Evolutionary conservation across 129 eudicot genomes (phyloP).

Genomic region (Heracleum sosnowskyi): DNA sequence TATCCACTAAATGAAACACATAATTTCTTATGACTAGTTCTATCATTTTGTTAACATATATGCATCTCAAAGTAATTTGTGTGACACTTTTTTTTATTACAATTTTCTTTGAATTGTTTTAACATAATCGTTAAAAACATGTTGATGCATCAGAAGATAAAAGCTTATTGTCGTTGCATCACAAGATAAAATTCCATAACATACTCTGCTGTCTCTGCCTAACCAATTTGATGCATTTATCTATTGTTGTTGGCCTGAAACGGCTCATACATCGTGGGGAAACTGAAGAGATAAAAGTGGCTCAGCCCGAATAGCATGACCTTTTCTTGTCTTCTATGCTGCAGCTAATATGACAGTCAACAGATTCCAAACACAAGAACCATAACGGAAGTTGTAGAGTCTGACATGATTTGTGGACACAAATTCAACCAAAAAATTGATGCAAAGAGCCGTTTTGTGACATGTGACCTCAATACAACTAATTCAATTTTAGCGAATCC

Average conservation of each 20-base stretch:
- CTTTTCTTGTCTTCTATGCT: not conserved
- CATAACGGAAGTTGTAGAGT: not conserved
- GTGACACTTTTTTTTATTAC: too few species aligned
- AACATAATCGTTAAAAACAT: too few species aligned
- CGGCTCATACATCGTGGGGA: not conserved
- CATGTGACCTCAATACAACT: not conserved
- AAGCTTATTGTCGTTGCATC: too few species aligned
- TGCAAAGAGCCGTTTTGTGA: not conserved
- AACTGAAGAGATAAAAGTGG: not conserved
- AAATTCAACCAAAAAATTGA: not conserved
- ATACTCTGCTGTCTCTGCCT: too few species aligned
- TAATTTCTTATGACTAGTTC: too few species aligned
- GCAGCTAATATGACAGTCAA: not conserved
- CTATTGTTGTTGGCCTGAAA: not conserved
- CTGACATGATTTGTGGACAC: not conserved
- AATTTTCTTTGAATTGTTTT: too few species aligned
- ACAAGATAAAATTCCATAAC: too few species aligned
- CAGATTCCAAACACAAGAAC: not conserved
- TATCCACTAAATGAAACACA: too few species aligned
- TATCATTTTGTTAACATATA: too few species aligned
- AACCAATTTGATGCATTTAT: not conserved
- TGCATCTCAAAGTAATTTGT: too few species aligned
- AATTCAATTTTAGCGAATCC: slow-evolving; percentile 50
- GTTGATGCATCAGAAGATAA: too few species aligned
- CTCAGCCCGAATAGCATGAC: not conserved